Evolutionary conservation across 1,284 basidiomycete genomes (phyloP).

Genomic region (Inonotus obliquus): DNA sequence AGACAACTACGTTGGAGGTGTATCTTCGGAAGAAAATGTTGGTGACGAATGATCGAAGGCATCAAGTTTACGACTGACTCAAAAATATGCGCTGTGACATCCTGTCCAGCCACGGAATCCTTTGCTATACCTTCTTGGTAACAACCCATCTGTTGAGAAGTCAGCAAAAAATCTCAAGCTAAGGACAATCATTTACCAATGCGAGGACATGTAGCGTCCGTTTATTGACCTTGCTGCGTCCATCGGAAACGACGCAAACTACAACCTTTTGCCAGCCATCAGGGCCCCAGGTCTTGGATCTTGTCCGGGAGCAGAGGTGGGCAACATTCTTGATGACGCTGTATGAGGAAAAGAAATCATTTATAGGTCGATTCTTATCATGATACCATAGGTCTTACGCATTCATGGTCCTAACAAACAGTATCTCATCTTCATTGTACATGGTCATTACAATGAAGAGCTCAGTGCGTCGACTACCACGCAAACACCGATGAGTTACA

Average conservation of each 20-base stretch:
- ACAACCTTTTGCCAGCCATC: conserved; percentile 96
- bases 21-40: conserved; percentile 42
- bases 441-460: conserved; percentile 95
- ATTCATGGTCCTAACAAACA: conserved; percentile 86
- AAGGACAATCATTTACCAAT: conserved; percentile 39
- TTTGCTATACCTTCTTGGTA: conserved; percentile 97
- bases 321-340: conserved; percentile 89
- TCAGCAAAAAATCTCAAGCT: not conserved
- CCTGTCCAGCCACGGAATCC: conserved; percentile 87
- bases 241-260: conserved; percentile 90
- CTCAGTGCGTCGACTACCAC: conserved; percentile 73
- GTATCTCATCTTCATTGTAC: conserved; percentile 93
- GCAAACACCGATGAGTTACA: not conserved
- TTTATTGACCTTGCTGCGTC: conserved; percentile 87
- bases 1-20: conserved; percentile 76
- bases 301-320: conserved; percentile 74
- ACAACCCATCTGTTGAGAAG: conserved; percentile 72
- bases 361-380: conserved; percentile 11
- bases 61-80: conserved; percentile 50
- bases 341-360: conserved; percentile 10
- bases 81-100: conserved; percentile 92
- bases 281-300: conserved; percentile 90
- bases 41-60: conserved; percentile 3
- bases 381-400: conserved; percentile 43
- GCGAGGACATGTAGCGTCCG: conserved; percentile 80